Evolutionary conservation across 495 filamentous ascomycete species (phyloP).

Genomic region (Penicillium salamii): DNA sequence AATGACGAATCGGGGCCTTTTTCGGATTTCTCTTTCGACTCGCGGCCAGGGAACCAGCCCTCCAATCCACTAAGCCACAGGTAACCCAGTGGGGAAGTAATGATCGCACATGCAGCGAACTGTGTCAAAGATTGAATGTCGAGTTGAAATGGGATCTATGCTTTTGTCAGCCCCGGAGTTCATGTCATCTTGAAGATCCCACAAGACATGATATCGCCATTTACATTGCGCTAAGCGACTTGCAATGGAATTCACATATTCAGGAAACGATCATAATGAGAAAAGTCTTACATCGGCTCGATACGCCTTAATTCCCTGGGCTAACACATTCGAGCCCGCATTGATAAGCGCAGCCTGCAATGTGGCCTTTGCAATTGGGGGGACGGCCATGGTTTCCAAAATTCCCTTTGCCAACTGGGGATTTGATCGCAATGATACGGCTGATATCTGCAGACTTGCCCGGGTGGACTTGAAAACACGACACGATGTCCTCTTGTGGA

Average conservation of each 20-base stretch:
- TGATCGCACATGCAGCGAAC: slow-evolving; percentile 67
- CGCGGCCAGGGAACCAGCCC: slow-evolving; percentile 44
- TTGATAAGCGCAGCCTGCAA: slow-evolving; percentile 65
- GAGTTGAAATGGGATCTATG: slow-evolving; percentile 37
- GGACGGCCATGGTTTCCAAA: slow-evolving; percentile 18
- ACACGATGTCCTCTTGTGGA: too few species aligned
- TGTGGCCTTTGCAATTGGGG: slow-evolving; percentile 61
- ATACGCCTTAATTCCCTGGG: slow-evolving; percentile 67
- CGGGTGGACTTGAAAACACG: too few species aligned
- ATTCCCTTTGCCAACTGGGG: too few species aligned
- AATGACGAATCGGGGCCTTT: slow-evolving; percentile 26
- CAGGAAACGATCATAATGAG: too few species aligned
- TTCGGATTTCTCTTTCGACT: slow-evolving; percentile 9
- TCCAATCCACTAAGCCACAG: slow-evolving; percentile 67
- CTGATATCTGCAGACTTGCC: too few species aligned
- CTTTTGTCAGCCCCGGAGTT: too few species aligned
- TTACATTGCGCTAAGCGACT: too few species aligned
- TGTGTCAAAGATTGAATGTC: slow-evolving; percentile 62
- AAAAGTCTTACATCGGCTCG: slow-evolving; percentile 48
- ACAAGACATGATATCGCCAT: too few species aligned
- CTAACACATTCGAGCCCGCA: slow-evolving; percentile 70
- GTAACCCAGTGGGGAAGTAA: slow-evolving; percentile 74
- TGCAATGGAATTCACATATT: too few species aligned
- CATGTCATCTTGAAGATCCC: too few species aligned
- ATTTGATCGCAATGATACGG: too few species aligned